A percentile compares a stretch with the other conserved stretches of the same genome.
phyloP scores from a whole-genome alignment of 2,329 filamentous ascomycete genomes.

The Phialophora tarda region DNA sequence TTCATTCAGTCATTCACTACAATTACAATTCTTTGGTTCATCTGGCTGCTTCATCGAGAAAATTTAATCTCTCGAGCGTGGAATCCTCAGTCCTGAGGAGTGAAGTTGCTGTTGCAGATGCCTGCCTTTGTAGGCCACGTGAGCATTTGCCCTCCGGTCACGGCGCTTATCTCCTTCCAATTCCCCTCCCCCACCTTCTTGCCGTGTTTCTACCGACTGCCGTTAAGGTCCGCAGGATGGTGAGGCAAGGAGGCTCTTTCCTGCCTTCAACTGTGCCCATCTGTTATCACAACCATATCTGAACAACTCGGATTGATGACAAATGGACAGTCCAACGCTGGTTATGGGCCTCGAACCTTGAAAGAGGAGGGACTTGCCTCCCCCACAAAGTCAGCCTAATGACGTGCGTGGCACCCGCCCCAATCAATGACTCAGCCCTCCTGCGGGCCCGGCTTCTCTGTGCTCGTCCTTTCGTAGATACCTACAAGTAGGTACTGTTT shows the following conservation, averaged over 20 bases:
- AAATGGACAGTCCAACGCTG: background rate
- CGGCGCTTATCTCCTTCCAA: conserved; percentile 12
- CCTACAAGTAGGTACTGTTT: background rate
- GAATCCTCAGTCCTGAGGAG: background rate
- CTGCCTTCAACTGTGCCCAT: background rate
- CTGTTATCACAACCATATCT: background rate
- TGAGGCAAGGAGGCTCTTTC: background rate
- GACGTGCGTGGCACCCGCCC: conserved; percentile 17
- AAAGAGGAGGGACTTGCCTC: conserved; percentile 3
- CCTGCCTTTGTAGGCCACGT: conserved; percentile 6
- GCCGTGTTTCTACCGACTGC: background rate
- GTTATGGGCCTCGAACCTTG: background rate
- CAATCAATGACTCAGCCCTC: conserved; percentile 9
- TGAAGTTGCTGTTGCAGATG: background rate
- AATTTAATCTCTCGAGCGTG: background rate
- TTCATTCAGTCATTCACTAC: conserved; percentile 2
- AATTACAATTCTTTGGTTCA: background rate
- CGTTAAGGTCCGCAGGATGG: background rate
- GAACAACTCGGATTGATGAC: background rate
- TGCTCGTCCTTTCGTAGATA: background rate
- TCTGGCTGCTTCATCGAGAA: background rate
- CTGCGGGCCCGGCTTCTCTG: background rate
- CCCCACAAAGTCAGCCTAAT: conserved; percentile 23
- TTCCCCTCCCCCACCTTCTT: conserved; percentile 13
- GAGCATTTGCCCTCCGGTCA: conserved; percentile 2